phyloP scores from a whole-genome alignment of 2,329 filamentous ascomycete genomes.

The Bipolaris oryzae region DNA sequence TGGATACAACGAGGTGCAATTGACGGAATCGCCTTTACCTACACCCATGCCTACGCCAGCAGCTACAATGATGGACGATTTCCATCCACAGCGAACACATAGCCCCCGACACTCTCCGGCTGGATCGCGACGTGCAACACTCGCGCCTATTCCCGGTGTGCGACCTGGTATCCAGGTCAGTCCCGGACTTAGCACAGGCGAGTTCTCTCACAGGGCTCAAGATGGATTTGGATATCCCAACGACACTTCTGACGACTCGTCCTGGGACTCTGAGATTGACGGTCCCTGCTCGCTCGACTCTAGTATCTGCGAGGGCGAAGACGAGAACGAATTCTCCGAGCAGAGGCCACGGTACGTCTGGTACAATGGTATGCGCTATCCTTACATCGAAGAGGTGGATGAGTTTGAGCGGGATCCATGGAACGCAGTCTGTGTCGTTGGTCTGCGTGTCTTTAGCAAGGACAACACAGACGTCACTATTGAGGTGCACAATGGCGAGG shows the following conservation, averaged over 20 bases:
- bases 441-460: conserved; percentile 63
- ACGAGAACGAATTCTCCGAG: conserved; percentile 18
- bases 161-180: conserved; percentile 45
- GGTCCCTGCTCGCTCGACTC: conserved; percentile 42
- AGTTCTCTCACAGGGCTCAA: conserved; percentile 40
- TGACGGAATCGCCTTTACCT: conserved; percentile 41
- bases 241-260: conserved; percentile 47
- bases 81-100: conserved; percentile 40
- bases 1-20: conserved; percentile 39
- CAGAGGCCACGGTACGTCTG: conserved; percentile 28
- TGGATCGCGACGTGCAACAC: conserved; percentile 43
- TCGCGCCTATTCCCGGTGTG: conserved; percentile 45
- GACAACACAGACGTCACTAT: conserved; percentile 58
- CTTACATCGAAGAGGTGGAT: conserved; percentile 46
- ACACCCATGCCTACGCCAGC: conserved; percentile 32
- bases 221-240: conserved; percentile 37
- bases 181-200: conserved; percentile 34
- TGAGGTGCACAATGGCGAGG: conserved; percentile 55
- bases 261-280: conserved; percentile 52
- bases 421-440: conserved; percentile 67
- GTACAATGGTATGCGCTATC: conserved; percentile 30
- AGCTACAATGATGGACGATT: conserved; percentile 40
- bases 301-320: conserved; percentile 26
- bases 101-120: conserved; percentile 38
- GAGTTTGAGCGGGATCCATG: conserved; percentile 60